Evolutionary conservation across 371 early-diverging fungal genomes (phyloP), one percentile per base, ranked within the genome.

Genomic region (Actinomucor elegans): DNA sequence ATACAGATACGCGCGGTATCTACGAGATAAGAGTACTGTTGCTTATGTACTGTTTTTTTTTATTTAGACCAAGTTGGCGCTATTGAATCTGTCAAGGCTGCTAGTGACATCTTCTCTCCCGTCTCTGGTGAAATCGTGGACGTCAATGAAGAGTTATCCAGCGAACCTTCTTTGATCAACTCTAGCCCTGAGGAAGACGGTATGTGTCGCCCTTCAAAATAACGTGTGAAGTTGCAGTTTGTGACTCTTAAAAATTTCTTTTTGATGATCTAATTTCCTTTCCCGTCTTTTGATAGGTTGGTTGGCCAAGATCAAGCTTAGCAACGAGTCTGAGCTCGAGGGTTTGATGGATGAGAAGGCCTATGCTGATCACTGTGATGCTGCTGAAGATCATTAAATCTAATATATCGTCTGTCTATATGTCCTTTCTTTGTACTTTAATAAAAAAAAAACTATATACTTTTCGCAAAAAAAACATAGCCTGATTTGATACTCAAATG

Each of bases 61-160:
- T 20, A 51, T 6, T 36, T 69, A 89, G 92, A 83, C 21, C 65
- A 68, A 64, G 79, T 94, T 31, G 93, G 92, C 54, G 89, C 90
- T 27, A 92, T 98, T 51, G 98, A 98, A 74, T 89, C 90, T 36
- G 98, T 98, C 62, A 98, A 98, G 84, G 97, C 96, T 55, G 94
- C 93, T 38, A 83, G 85, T 61, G 97, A 98, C 57, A 85, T 98
- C 50, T 94, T 89, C 70, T 80, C 96, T 28, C 98, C 98, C 47
- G 76, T 94, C 34, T 65, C 83, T 52, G 98, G 98, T 55, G 81
- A 84, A 56, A 77, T 98, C 52, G 73, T 91, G 34, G 90, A 87
- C 53, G 83, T 84, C 64, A 97, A 97, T 73, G 57, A 51, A 5
- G 59, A 37, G 2, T 81, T 96, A 44, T 69, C 45, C 26, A 77